Conservation (phyloP, 202 grass and related monocot genomes). For the Cymbopogon flexuosus region DNA sequence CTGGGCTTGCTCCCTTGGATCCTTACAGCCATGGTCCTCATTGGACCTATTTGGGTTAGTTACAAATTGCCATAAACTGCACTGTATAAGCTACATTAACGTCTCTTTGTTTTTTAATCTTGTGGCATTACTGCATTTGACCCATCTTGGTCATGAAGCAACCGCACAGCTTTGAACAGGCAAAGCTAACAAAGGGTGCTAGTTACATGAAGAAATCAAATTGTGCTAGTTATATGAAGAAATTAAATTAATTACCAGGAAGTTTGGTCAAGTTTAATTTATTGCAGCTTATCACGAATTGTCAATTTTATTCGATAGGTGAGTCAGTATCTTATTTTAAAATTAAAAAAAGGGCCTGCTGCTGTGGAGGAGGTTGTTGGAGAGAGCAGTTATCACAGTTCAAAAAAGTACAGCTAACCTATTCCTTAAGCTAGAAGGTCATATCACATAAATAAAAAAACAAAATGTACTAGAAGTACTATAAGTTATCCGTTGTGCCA, state of each 20-base stretch:
- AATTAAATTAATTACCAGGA: not conserved
- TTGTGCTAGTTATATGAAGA: not conserved
- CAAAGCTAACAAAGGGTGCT: not conserved
- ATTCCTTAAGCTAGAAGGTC: not conserved
- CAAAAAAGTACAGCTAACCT: not conserved
- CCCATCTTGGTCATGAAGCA: conserved; percentile 17
- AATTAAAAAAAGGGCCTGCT: not conserved
- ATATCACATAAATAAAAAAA: conserved; percentile 6
- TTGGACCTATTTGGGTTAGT: conserved; percentile 19
- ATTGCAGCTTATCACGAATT: not conserved
- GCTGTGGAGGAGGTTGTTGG: not conserved
- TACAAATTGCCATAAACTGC: not conserved
- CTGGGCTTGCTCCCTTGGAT: conserved; percentile 24
- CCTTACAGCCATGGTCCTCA: conserved; percentile 1
- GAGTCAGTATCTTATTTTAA: not conserved
- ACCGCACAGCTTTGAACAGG: not conserved
- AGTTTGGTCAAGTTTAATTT: not conserved
- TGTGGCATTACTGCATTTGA: conserved; percentile 36
- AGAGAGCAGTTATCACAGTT: not conserved
- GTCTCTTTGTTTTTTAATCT: conserved; percentile 33
- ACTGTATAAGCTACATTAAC: conserved; percentile 13
- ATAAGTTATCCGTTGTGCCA: conserved; percentile 9
- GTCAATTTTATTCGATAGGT: not conserved
- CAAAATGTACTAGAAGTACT: not conserved
- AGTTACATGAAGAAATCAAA: not conserved